Evolutionary conservation across 192 early-diverging fungal species (phyloP).

Genomic region (Phlyctochytrium arcticum): DNA sequence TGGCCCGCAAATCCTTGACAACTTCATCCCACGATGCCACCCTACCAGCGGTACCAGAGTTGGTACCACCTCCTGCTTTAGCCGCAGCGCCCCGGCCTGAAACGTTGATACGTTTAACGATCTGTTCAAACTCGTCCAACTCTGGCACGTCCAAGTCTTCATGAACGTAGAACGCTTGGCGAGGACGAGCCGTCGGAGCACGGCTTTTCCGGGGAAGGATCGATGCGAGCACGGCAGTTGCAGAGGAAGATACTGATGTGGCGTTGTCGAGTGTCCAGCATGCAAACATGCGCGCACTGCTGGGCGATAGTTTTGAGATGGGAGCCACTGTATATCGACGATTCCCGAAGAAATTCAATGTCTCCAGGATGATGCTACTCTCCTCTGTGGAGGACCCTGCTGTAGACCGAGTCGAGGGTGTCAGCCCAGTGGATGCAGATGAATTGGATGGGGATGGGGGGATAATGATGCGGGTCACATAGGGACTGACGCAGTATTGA

Average conservation of each 20-base stretch:
- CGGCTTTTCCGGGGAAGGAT: background rate
- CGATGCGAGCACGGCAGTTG: background rate
- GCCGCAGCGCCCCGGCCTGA: background rate
- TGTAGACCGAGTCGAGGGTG: too few relatives aligned
- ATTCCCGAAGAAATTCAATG: slow-evolving; percentile 22
- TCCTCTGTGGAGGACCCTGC: background rate
- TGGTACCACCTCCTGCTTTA: background rate
- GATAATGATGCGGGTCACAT: slow-evolving; percentile 11
- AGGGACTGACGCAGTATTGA: slow-evolving; percentile 21
- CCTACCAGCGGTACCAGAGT: background rate
- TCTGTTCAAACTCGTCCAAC: slow-evolving; percentile 12
- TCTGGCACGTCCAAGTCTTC: slow-evolving; percentile 26
- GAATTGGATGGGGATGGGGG: background rate
- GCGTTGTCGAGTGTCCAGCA: slow-evolving; percentile 4
- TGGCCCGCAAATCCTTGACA: slow-evolving; percentile 15
- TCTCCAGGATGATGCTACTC: slow-evolving; percentile 2
- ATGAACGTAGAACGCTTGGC: slow-evolving; percentile 33
- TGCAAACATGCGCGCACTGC: slow-evolving; percentile 10
- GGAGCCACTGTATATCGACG: slow-evolving; percentile 5
- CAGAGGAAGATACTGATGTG: slow-evolving; percentile 4
- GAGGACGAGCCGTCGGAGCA: background rate
- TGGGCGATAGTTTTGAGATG: slow-evolving; percentile 1
- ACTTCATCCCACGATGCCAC: slow-evolving; percentile 11
- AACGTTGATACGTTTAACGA: slow-evolving; percentile 8
- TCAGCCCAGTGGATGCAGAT: too few relatives aligned